Conservation (phyloP, 2,329 filamentous ascomycete genomes). For the Tothia fuscella region DNA sequence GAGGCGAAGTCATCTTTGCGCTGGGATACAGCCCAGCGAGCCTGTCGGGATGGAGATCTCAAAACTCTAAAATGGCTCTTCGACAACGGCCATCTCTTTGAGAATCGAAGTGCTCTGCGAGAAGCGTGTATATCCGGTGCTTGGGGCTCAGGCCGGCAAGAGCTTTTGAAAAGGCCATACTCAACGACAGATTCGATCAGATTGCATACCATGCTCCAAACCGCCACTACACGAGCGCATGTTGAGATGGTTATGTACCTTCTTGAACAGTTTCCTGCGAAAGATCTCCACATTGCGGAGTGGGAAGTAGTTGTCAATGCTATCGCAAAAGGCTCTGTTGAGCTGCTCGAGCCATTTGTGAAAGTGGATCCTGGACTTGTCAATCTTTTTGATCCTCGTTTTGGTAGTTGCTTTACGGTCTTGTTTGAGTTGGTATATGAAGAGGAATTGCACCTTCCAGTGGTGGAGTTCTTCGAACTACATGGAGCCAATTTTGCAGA, state of each 20-base stretch:
- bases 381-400: background rate
- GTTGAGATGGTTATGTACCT: background rate
- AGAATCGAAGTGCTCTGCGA: background rate
- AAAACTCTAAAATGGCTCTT: background rate
- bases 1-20: too few species aligned
- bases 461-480: conserved; percentile 1
- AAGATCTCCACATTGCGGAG: conserved; percentile 2
- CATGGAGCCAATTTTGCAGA: too few species aligned
- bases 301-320: conserved; percentile 9
- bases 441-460: background rate
- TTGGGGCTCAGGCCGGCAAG: conserved; percentile 1
- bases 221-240: conserved; percentile 1
- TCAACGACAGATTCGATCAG: conserved; percentile 2
- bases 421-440: conserved; percentile 1
- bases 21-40: conserved; percentile 6
- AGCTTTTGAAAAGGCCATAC: background rate
- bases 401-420: conserved; percentile 3
- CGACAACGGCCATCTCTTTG: conserved; percentile 1
- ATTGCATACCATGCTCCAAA: background rate
- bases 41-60: conserved; percentile 3
- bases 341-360: conserved; percentile 2
- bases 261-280: conserved; percentile 1
- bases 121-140: conserved; percentile 3
- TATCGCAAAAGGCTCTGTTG: background rate
- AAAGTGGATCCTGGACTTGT: conserved; percentile 4